Conservation (phyloP, 371 early-diverging fungal species). For the Coemansia sp. region DNA sequence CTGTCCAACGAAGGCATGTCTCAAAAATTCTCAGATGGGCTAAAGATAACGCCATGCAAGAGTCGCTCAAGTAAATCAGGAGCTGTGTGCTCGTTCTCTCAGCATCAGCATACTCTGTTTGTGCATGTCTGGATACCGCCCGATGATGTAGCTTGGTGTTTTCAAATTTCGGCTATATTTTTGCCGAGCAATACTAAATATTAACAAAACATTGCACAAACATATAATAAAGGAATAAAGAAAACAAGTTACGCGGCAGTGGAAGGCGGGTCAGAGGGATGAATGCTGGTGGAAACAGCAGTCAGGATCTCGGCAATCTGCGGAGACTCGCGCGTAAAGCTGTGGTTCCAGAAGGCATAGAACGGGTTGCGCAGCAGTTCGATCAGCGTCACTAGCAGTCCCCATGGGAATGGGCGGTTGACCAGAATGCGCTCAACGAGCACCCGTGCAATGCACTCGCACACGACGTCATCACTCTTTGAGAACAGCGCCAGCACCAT, state of each 20-base stretch:
- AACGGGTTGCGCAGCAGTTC: slow-evolving; percentile 91
- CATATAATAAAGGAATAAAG: not conserved
- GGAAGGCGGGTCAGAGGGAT: slow-evolving; percentile 15
- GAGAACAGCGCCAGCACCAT: slow-evolving; percentile 84
- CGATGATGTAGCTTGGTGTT: not conserved
- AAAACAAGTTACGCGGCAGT: not conserved
- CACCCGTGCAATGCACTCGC: slow-evolving; percentile 94
- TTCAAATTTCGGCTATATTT: not conserved
- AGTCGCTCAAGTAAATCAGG: not conserved
- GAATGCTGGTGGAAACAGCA: slow-evolving; percentile 52
- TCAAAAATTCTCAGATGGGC: not conserved
- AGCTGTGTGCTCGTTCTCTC: not conserved
- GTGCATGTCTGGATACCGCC: not conserved
- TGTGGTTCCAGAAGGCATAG: slow-evolving; percentile 51
- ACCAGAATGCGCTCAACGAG: slow-evolving; percentile 93
- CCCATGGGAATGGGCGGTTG: slow-evolving; percentile 97
- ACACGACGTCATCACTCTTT: slow-evolving; percentile 78
- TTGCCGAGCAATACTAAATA: no score
- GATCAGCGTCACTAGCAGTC: slow-evolving; percentile 92
- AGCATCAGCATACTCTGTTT: slow-evolving; percentile 11
- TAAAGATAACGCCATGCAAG: not conserved
- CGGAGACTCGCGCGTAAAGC: slow-evolving; percentile 46
- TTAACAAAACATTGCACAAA: not conserved
- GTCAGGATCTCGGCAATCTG: slow-evolving; percentile 51
- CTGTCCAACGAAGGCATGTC: not conserved